Conservation (phyloP, 2,329 filamentous ascomycete species). For the Botrytis cinerea region DNA sequence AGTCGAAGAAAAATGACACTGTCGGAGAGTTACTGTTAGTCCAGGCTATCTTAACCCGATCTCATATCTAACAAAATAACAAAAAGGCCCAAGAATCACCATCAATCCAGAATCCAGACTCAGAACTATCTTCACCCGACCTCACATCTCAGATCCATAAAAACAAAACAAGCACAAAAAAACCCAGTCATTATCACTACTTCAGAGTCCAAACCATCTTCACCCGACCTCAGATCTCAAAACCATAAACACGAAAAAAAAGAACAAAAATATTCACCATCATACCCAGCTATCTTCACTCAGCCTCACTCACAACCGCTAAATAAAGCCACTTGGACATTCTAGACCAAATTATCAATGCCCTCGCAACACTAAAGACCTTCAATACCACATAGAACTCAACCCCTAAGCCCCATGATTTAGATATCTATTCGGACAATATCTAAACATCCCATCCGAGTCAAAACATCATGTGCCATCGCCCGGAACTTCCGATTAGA, state of each 20-base stretch:
- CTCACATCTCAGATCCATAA: background rate
- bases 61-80: background rate
- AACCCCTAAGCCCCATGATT: background rate
- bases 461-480: background rate
- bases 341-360: background rate
- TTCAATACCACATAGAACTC: background rate
- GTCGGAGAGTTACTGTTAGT: background rate
- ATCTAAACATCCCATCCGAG: background rate
- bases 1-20: background rate
- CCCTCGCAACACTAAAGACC: background rate
- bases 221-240: background rate
- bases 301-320: background rate
- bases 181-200: too few species aligned
- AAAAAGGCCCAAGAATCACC: background rate
- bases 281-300: background rate
- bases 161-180: too few species aligned
- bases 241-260: background rate
- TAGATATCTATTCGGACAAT: background rate
- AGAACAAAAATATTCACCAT: background rate
- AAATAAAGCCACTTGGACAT: background rate
- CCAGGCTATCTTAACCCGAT: background rate
- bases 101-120: background rate
- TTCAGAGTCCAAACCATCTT: too few species aligned
- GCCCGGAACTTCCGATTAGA: background rate
- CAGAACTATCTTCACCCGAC: background rate